phyloP scores from a whole-genome alignment of 805 yeast species.

The Metschnikowia picachoensis region DNA sequence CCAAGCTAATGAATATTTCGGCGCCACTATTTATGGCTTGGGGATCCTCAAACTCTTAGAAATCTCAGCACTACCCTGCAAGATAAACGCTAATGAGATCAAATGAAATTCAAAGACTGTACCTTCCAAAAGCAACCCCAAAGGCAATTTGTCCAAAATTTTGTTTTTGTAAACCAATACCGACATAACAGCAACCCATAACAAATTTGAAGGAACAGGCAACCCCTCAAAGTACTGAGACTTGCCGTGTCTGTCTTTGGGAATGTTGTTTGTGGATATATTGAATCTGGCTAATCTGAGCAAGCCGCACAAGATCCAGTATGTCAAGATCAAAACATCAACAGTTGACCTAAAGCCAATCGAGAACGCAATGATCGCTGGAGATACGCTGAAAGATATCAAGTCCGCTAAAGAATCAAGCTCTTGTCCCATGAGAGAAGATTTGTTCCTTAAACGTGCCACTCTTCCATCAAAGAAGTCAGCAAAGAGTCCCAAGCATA shows the following conservation, averaged over 20 bases:
- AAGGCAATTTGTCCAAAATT: constrained; percentile 56
- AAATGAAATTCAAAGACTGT: constrained; percentile 73
- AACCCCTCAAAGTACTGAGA: constrained; percentile 92
- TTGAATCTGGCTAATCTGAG: constrained; percentile 94
- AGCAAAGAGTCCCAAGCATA: constrained; percentile 87
- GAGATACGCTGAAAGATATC: constrained; percentile 92
- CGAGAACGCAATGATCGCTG: constrained; percentile 88
- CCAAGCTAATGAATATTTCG: no score
- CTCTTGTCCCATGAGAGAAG: constrained; percentile 95
- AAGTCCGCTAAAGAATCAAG: constrained; percentile 95
- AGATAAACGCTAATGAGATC: constrained; percentile 53
- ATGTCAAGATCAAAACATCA: constrained; percentile 72
- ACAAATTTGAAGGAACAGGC: constrained; percentile 87
- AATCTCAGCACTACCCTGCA: constrained; percentile 89
- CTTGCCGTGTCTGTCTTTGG: constrained; percentile 85
- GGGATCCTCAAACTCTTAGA: constrained; percentile 89
- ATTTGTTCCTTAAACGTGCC: constrained; percentile 88
- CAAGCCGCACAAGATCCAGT: constrained; percentile 89
- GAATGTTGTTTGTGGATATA: constrained; percentile 87
- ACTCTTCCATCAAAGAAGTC: constrained; percentile 97
- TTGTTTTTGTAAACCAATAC: constrained; percentile 51
- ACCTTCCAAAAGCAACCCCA: constrained; percentile 56
- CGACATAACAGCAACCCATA: constrained; percentile 72
- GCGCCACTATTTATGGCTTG: constrained; percentile 49
- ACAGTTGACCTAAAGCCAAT: constrained; percentile 83